A percentile compares a stretch with the other conserved stretches of the same genome.
Conservation (phyloP, 176 grass and related monocot species). For the Zoysia japonica region DNA sequence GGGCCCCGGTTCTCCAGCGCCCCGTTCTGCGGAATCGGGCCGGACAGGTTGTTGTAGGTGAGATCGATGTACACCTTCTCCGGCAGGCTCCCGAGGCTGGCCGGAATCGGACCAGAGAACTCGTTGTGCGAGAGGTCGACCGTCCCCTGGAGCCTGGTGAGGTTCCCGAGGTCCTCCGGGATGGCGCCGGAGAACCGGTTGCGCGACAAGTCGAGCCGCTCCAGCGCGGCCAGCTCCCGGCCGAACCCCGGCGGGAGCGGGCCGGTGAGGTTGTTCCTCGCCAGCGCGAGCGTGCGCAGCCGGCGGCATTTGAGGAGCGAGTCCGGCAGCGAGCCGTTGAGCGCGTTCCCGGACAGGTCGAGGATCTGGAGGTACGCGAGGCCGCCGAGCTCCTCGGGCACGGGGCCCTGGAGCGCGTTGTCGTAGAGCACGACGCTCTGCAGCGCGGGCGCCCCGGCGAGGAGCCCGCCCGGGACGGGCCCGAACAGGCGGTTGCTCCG, state of each 20-base stretch:
- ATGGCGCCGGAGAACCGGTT: constrained; percentile 64
- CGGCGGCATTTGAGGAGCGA: constrained; percentile 67
- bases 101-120: constrained; percentile 78
- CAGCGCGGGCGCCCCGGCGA: constrained; percentile 41
- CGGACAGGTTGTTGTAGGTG: constrained; percentile 84
- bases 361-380: constrained; percentile 80
- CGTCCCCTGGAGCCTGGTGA: constrained; percentile 72
- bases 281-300: constrained; percentile 65
- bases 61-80: constrained; percentile 96
- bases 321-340: constrained; percentile 63
- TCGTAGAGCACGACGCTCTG: constrained; percentile 84
- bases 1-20: constrained; percentile 75
- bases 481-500: constrained; percentile 66
- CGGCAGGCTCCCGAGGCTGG: constrained; percentile 66
- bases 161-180: constrained; percentile 65
- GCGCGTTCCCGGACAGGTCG: constrained; percentile 74
- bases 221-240: constrained; percentile 45
- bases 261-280: constrained; percentile 64
- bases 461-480: constrained; percentile 38
- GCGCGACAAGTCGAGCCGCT: constrained; percentile 80
- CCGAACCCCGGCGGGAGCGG: constrained; percentile 55
- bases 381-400: constrained; percentile 64
- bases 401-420: constrained; percentile 59
- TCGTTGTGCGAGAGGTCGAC: constrained; percentile 83
- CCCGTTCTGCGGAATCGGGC: constrained; percentile 79